phyloP scores from a whole-genome alignment of 1,284 basidiomycete genomes.

The Marasmius tenuissimus region DNA sequence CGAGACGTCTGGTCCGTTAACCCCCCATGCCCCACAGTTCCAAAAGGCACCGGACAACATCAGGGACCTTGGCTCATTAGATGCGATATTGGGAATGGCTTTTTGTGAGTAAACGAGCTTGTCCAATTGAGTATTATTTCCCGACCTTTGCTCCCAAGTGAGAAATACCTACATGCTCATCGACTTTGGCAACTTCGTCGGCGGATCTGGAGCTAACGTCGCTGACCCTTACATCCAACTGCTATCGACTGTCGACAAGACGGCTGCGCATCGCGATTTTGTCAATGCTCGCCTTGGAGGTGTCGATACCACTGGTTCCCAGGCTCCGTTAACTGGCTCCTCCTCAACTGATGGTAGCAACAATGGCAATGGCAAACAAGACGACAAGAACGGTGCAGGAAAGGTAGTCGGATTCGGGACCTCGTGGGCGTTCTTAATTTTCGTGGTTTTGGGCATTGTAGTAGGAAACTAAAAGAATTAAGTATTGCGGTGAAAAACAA shows the following conservation, averaged over 20 bases:
- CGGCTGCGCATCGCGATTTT: slow-evolving; percentile 30
- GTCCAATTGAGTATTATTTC: neutral
- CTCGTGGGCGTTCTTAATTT: neutral
- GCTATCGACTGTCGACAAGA: slow-evolving; percentile 27
- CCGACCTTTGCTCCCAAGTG: slow-evolving; percentile 20
- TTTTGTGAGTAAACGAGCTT: slow-evolving; percentile 26
- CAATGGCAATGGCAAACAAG: neutral
- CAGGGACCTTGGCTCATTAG: slow-evolving; percentile 18
- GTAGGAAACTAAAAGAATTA: neutral
- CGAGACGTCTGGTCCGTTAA: neutral
- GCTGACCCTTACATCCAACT: slow-evolving; percentile 33
- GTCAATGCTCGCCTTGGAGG: slow-evolving; percentile 25
- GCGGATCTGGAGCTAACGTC: slow-evolving; percentile 21
- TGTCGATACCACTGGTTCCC: slow-evolving; percentile 17
- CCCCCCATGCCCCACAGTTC: slow-evolving; percentile 17
- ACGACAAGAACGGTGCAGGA: neutral
- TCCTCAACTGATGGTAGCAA: neutral
- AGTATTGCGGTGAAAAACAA: too few relatives aligned
- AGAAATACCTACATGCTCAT: slow-evolving; percentile 33
- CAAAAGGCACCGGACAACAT: slow-evolving; percentile 22
- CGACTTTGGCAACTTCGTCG: slow-evolving; percentile 37
- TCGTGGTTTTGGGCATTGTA: neutral
- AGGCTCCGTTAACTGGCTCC: slow-evolving; percentile 2
- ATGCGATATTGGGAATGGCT: slow-evolving; percentile 32
- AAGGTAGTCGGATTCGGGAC: neutral